A percentile compares a stretch with the other conserved stretches of the same genome.
Conservation (phyloP, 495 filamentous ascomycete species). For the Penicillium longicatenatum region DNA sequence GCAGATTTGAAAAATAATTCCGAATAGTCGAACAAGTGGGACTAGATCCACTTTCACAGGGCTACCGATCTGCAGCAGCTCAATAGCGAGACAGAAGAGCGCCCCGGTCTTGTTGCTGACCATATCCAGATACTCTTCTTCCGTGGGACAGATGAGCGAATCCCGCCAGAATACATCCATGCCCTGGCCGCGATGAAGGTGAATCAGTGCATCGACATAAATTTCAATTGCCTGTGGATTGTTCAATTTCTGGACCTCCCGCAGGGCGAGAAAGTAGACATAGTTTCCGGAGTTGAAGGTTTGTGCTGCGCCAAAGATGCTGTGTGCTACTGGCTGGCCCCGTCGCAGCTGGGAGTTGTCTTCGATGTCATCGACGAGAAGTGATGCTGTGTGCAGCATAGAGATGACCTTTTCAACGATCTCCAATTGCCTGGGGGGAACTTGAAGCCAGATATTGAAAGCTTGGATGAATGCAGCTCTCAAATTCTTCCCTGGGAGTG, state of each 20-base stretch:
- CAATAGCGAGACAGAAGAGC: constrained; percentile 80
- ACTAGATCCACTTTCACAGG: not conserved
- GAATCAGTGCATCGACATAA: constrained; percentile 77
- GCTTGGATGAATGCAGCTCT: constrained; percentile 7
- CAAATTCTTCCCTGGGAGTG: constrained; percentile 8
- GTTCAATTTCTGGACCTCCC: constrained; percentile 63
- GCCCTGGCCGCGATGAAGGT: constrained; percentile 86
- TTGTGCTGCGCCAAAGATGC: constrained; percentile 84
- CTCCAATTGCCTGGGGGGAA: not conserved
- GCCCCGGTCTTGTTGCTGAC: constrained; percentile 92
- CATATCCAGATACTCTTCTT: constrained; percentile 93
- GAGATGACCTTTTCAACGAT: not conserved
- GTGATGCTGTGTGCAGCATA: not conserved
- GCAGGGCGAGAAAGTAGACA: constrained; percentile 78
- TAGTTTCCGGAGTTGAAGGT: constrained; percentile 95
- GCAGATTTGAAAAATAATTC: constrained; percentile 38
- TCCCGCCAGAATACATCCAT: constrained; percentile 95
- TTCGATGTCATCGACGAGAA: constrained; percentile 74
- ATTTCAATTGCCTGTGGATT: constrained; percentile 64
- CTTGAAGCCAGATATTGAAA: constrained; percentile 10
- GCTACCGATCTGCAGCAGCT: constrained; percentile 69
- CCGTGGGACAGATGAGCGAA: constrained; percentile 78
- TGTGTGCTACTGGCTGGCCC: constrained; percentile 82
- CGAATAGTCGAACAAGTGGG: constrained; percentile 15
- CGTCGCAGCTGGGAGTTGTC: constrained; percentile 76